Evolutionary conservation across 1,284 basidiomycete species (phyloP), one percentile per base, ranked within the genome.

Genomic region (Ceratobasidium sp.): DNA sequence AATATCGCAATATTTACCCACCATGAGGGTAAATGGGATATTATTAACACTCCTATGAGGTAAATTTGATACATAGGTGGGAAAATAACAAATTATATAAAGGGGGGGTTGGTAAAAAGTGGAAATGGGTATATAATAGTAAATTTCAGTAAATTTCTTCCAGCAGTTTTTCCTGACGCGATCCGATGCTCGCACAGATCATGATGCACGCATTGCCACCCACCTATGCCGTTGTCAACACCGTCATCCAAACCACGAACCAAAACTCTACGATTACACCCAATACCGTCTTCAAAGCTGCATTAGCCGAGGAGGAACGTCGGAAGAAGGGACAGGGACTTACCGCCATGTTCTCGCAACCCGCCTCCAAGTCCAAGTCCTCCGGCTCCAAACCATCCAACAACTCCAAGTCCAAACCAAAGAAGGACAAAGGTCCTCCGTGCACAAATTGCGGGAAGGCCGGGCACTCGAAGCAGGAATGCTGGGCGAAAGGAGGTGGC

Each of bases 401-500:
- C 23, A 20, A 18, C 23, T 46, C 62, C 4, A 66, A 66, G 14
- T 4, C 20, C 62, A 65, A 30, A 20, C 7, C 35, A 35, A 65
- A 35, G 20, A 8, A 46, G 7, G 44, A 30, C n/a, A 50, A 64
- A 33, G 35, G 62, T 14, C 74, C 77, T 0, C 65, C 78, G 6
- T 75, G 71, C 44, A 12, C 57, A 1, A 75, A 75, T 46, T 64
- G 71, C 27, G 44, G 33, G n/a, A 23, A 44, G 20, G 44, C 44
- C 23, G 71, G 71, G 5, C 71, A 75, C 44, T 3, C 52, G 2
- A 50, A 64, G 35, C 23, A n/a, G n/a, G 57, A 75, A 12, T 75
- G 71, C 57, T 78, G 78, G 78, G 62, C 71, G 10, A 64, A 76
- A 27, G 84, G 84, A 14, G 83, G 83, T 7, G 74, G 74, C 18